Evolutionary conservation across 164 flowering plant species (phyloP), one percentile per base, ranked within the genome.

Genomic region (Chimonanthus salicifolius): DNA sequence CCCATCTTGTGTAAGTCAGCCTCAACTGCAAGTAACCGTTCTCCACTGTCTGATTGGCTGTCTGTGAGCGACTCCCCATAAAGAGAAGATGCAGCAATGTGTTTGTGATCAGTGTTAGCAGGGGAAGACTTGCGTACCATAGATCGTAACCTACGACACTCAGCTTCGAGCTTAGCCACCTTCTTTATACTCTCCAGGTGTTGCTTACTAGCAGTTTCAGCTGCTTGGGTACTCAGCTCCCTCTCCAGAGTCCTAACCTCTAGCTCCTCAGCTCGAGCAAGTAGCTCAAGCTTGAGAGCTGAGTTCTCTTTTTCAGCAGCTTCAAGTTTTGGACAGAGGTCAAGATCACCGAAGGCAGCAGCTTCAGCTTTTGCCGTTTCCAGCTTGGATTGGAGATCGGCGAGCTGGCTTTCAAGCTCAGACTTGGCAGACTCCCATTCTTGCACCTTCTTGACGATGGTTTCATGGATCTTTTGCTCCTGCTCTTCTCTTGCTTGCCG

Each of bases 201-300:
- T 69, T 88, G 93, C 81, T 94, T 94, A 80, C 97, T 92, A 10
- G 96, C 95, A 10, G 83, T 75, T 87, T 94, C 98, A 11, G 99
- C 98, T 72, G 98, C 87, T 81, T 87, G 89, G 54, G 89, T 87
- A 78, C 98, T 93, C 80, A 95, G 83, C 68, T 95, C 99, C 75
- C 99, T 87, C 84, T 95, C 99, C 47, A 89, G 78, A 44, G 88
- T 88, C 81, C 82, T 84, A 47, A 89, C 67, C 78, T 91, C 90
- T 47, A 91, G 72, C 81, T 90, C 97, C 74, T 91, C 89, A 1
- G 74, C 76, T 45, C 72, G 88, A 67, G 85, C 78, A 4, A 69
- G 78, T 7, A 95, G 88, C 78, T 90, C 88, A 58, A 67, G 82
- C 79, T 77, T 88, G 48, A 95, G 87, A 13, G 80, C 71, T 7